Conservation (phyloP, 495 filamentous ascomycete species). For the Xylaria venustula region DNA sequence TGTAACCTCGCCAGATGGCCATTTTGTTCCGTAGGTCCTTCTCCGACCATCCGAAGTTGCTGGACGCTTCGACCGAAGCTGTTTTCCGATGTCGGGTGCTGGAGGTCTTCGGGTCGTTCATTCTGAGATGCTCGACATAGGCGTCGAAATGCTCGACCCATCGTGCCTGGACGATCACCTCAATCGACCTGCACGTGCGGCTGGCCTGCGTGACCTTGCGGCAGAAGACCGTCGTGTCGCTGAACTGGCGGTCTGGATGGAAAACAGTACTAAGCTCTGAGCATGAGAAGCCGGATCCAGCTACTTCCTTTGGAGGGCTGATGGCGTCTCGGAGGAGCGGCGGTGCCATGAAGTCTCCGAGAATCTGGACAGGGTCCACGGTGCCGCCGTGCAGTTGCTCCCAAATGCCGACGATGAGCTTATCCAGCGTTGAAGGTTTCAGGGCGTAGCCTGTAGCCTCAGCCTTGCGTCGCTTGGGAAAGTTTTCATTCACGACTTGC, state of each 20-base stretch:
- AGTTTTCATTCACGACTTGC: conserved; percentile 7
- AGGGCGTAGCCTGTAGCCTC: conserved; percentile 10
- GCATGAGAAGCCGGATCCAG: background rate
- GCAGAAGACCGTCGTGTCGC: conserved; percentile 10
- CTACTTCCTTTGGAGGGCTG: background rate
- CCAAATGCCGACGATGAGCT: conserved; percentile 13
- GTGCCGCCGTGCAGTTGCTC: conserved; percentile 8
- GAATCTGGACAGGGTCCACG: background rate
- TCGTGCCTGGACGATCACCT: conserved; percentile 11
- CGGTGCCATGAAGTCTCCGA: conserved; percentile 2
- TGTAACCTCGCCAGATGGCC: conserved; percentile 34
- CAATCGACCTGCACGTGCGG: conserved; percentile 11
- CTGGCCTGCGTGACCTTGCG: conserved; percentile 11
- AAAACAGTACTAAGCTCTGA: background rate
- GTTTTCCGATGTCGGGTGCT: conserved; percentile 3
- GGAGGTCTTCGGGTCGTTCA: conserved; percentile 5
- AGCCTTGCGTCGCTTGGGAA: conserved; percentile 9
- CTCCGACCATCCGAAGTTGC: conserved; percentile 20
- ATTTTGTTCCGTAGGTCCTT: conserved; percentile 38
- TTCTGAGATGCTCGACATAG: conserved; percentile 9
- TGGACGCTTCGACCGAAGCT: background rate
- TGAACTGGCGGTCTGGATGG: background rate
- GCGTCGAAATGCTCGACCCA: conserved; percentile 15
- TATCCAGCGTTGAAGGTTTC: conserved; percentile 12
- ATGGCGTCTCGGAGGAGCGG: background rate